Base-by-base conservation (phyloP, 202 grass and related monocot species). In the Panicum virgatum region DNA sequence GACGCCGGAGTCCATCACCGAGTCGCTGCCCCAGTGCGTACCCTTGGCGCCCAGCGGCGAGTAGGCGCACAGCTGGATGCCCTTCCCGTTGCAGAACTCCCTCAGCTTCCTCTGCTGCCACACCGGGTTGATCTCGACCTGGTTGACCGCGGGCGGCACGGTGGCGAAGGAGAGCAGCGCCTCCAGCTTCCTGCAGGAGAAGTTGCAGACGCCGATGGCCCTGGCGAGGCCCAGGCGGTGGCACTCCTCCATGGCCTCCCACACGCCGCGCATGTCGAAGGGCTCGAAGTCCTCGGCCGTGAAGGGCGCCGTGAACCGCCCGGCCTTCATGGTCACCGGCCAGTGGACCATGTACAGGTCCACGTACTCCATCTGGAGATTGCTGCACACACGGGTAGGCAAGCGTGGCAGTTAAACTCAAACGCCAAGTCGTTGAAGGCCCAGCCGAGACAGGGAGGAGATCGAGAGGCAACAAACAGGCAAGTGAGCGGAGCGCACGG, bases 81-180 rank as follows among this genome's bases (percentile, higher is more conserved):
- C 86, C 40, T 80, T 77, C 18, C 51, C 70, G 20, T 29, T 59
- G 78, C 95, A 98, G 39, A 98, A 88, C 69, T 89, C 88, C 73
- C 90, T 90, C 64, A 95, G 79, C 51, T 93, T 98, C 52, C 82
- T 86, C 72, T 94, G 92, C 62, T 94, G 92, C 95, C 95, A 98
- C 67, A 94, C 67, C 9, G 82, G 86, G 81, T 93, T 98, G 68
- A 98, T 89, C 57, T 98, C 95, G 43, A 91, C 94, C 87, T 97
- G 91, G 58, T 94, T 92, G 22, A 83, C 85, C 0, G 80, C 46
- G 18, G 94, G 94, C 77, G 83, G 87, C 72, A 94, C 85, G 58
- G 80, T 90, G 5, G 94, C 89, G 32, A 81, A 86, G 45, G 89
- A 92, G 63, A 97, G 89, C 1, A 94, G 72, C 5, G 38, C 45